Evolutionary conservation across 768 basidiomycete species (phyloP).

Genomic region (Daedalea quercina): DNA sequence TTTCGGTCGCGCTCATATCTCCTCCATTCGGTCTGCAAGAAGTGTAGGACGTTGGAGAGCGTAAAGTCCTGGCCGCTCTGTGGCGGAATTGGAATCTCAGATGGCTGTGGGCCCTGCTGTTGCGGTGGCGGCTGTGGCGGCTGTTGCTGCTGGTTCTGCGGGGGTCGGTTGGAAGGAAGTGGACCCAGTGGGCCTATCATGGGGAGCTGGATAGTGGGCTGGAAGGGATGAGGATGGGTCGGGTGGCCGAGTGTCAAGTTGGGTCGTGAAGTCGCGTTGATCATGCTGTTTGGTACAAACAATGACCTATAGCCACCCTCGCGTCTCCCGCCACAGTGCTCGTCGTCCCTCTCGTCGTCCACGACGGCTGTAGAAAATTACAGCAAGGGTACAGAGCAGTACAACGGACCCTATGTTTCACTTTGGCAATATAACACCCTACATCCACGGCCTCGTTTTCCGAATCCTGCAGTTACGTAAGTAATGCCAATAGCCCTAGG

Average conservation of each 20-base stretch:
- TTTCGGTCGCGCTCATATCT: constrained; percentile 97
- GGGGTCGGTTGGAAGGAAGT: constrained; percentile 42
- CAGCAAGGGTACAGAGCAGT: neutral
- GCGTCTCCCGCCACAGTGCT: neutral
- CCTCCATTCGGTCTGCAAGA: constrained; percentile 96
- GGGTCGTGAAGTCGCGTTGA: constrained; percentile 20
- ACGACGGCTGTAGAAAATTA: neutral
- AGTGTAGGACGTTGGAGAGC: constrained; percentile 92
- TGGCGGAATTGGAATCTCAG: constrained; percentile 64
- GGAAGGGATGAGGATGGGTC: constrained; percentile 15
- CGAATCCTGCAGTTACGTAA: too few species aligned
- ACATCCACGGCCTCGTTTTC: constrained; percentile 8
- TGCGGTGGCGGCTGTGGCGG: constrained; percentile 34
- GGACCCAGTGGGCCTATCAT: constrained; percentile 69
- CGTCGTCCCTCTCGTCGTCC: neutral
- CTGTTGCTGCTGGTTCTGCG: constrained; percentile 33
- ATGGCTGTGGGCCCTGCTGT: constrained; percentile 49
- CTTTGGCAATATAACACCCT: neutral
- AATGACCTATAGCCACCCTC: constrained; percentile 1
- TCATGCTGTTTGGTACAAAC: constrained; percentile 20
- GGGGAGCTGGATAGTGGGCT: constrained; percentile 40
- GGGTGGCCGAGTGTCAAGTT: constrained; percentile 18
- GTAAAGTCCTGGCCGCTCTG: constrained; percentile 90
- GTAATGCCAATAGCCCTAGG: too few species aligned
- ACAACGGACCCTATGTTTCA: neutral